These are phyloP conservation scores for Lactifluus volemus DNA, from an alignment of 768 basidiomycete genomes.

Conservation along the genomic window DNA sequence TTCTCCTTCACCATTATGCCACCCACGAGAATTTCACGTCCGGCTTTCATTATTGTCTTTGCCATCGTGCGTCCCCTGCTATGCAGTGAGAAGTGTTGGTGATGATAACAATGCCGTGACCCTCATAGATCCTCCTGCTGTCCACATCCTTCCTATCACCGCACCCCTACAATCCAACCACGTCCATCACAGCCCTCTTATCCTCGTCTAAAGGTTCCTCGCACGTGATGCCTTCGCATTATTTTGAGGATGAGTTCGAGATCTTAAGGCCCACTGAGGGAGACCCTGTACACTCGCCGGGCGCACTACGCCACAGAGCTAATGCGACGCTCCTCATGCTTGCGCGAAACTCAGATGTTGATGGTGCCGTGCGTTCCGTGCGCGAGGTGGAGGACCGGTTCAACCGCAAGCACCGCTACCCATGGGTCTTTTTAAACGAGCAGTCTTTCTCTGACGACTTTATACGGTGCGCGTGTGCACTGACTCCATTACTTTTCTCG, in stretches of 20 bases:
- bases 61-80: background rate
- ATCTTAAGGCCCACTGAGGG: background rate
- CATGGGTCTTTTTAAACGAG: constrained; percentile 88
- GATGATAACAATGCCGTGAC: background rate
- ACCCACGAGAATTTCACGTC: background rate
- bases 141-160: background rate
- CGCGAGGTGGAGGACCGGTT: constrained; percentile 80
- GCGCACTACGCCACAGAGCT: constrained; percentile 3
- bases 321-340: constrained; percentile 39
- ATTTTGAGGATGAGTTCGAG: background rate
- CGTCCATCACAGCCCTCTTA: background rate
- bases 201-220: background rate
- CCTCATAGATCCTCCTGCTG: background rate
- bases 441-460: constrained; percentile 69
- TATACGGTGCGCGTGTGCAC: constrained; percentile 38
- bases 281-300: no score
- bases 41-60: background rate
- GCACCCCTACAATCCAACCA: background rate
- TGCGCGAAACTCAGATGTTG: constrained; percentile 55
- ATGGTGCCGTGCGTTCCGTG: constrained; percentile 54
- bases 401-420: constrained; percentile 71
- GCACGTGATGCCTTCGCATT: background rate
- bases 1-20: background rate
- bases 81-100: background rate
- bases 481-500: background rate